A percentile compares a stretch with the other conserved stretches of the same genome.
These are phyloP conservation scores for Candida boidinii DNA, from an alignment of 805 yeast genomes.

Conservation along the genomic window DNA sequence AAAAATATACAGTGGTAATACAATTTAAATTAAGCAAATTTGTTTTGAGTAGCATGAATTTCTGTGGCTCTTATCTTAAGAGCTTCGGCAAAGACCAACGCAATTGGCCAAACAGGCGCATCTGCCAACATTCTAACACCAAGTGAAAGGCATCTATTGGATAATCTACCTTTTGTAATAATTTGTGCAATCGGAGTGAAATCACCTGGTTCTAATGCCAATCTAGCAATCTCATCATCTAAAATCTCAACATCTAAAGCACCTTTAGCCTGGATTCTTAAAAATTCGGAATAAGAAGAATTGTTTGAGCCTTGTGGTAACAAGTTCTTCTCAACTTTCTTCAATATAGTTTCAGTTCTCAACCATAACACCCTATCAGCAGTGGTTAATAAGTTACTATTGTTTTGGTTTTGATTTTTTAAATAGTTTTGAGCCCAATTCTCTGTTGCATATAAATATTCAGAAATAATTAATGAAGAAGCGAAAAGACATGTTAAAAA, in stretches of 20 bases:
- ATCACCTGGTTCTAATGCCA: conserved; percentile 37
- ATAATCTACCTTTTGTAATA: conserved; percentile 40
- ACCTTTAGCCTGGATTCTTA: conserved; percentile 51
- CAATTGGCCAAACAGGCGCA: conserved; percentile 84
- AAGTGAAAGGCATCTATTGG: conserved; percentile 50
- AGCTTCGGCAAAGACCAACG: conserved; percentile 72
- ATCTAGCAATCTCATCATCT: conserved; percentile 42
- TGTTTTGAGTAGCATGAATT: conserved; percentile 17
- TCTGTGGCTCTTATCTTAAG: conserved; percentile 53
- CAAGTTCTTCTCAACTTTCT: conserved; percentile 51
- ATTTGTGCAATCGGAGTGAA: conserved; percentile 36
- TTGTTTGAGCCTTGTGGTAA: conserved; percentile 42
- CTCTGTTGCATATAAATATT: conserved; percentile 51
- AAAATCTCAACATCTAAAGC: conserved; percentile 42
- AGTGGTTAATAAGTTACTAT: conserved; percentile 16
- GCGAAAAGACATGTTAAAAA: conserved; percentile 65
- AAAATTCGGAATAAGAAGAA: conserved; percentile 48
- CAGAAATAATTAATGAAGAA: conserved; percentile 53
- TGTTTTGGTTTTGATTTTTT: background rate
- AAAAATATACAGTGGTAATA: too few species aligned
- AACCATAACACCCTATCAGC: conserved; percentile 59
- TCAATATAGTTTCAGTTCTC: conserved; percentile 49
- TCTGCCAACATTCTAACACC: conserved; percentile 75
- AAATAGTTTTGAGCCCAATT: conserved; percentile 28
- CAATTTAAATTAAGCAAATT: too few species aligned